phyloP scores from a whole-genome alignment of 2,329 filamentous ascomycete species.

The Colletotrichum agaves region DNA sequence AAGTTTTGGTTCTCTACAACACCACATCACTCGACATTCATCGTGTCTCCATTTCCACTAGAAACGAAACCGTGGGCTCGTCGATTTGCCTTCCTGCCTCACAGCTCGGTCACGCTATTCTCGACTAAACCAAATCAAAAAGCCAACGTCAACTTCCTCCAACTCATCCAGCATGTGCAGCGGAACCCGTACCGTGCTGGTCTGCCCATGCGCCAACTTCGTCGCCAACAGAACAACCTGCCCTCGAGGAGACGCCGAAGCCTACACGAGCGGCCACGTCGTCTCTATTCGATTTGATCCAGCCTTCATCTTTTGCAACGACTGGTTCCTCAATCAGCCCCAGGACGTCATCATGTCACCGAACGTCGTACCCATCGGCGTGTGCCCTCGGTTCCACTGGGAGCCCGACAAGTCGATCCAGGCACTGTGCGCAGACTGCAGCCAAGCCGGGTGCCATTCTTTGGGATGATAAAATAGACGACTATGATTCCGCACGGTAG shows the following conservation, averaged over 20 bases:
- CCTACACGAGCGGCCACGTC: not conserved
- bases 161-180: not conserved
- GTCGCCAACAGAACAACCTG: not conserved
- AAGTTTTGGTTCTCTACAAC: too few relatives aligned
- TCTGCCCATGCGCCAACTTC: not conserved
- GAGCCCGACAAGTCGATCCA: not conserved
- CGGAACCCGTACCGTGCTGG: not conserved
- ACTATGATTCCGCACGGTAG: too few relatives aligned
- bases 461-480: not conserved
- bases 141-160: not conserved
- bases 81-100: too few relatives aligned
- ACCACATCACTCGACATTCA: too few relatives aligned
- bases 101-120: too few relatives aligned
- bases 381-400: slow-evolving; percentile 1
- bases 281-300: not conserved
- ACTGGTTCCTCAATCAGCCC: not conserved
- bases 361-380: not conserved
- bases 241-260: not conserved
- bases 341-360: not conserved
- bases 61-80: too few relatives aligned
- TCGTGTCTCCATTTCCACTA: too few relatives aligned
- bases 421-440: not conserved
- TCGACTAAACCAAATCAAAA: not conserved
- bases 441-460: not conserved
- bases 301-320: not conserved